These are phyloP conservation scores for Aspergillus japonicus DNA, from an alignment of 2,329 filamentous ascomycete genomes.

Conservation along the genomic window DNA sequence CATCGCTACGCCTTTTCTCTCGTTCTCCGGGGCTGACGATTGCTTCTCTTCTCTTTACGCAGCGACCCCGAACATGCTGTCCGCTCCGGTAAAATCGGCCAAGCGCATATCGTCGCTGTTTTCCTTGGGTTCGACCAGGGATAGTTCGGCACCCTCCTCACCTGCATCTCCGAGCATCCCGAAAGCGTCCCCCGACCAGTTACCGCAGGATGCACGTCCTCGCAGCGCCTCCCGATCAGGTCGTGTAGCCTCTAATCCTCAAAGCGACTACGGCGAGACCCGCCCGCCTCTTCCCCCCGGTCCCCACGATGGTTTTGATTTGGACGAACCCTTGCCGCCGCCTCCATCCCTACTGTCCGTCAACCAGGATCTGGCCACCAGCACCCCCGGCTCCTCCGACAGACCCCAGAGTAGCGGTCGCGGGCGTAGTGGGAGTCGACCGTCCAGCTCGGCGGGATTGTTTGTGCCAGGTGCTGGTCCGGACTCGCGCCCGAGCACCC, in stretches of 20 bases:
- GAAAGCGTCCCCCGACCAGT: conserved; percentile 23
- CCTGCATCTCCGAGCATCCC: conserved; percentile 24
- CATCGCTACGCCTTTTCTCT: neutral
- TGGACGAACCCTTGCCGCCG: conserved; percentile 36
- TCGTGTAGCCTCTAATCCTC: conserved; percentile 36
- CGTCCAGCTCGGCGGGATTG: conserved; percentile 35
- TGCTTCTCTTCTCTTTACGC: conserved; percentile 4
- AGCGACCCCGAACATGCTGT: conserved; percentile 34
- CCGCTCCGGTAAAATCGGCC: conserved; percentile 44
- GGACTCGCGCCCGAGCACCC: conserved; percentile 35
- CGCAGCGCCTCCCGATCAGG: conserved; percentile 34
- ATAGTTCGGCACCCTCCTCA: conserved; percentile 32
- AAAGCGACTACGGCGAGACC: conserved; percentile 28
- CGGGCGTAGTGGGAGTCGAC: conserved; percentile 33
- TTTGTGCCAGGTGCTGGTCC: conserved; percentile 34
- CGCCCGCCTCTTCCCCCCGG: conserved; percentile 24
- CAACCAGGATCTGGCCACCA: conserved; percentile 38
- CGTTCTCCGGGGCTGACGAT: conserved; percentile 3
- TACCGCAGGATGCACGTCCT: conserved; percentile 24
- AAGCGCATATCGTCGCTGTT: conserved; percentile 49
- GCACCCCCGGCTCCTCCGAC: conserved; percentile 32
- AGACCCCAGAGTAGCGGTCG: conserved; percentile 40
- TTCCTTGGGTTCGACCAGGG: conserved; percentile 40
- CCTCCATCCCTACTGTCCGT: conserved; percentile 42
- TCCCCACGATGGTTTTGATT: conserved; percentile 29